Conservation (phyloP, 768 basidiomycete genomes). For the Russula abietina region DNA sequence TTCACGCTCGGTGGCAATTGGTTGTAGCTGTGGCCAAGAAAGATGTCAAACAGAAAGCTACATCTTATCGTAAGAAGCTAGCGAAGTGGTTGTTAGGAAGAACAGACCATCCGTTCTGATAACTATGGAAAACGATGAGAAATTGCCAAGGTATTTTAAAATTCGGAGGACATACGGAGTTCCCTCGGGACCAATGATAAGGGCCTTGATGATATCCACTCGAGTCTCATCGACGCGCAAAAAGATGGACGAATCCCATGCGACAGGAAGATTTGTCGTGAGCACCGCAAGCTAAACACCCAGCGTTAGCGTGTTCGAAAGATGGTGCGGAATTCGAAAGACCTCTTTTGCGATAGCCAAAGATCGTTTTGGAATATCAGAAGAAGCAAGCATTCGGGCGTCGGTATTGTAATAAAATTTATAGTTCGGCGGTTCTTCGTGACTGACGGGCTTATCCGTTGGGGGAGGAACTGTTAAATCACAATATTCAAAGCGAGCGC, state of each 20-base stretch:
- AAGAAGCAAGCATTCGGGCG: constrained; percentile 74
- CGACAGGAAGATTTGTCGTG: constrained; percentile 89
- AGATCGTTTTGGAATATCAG: constrained; percentile 85
- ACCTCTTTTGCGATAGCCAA: constrained; percentile 95
- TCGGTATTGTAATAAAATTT: constrained; percentile 81
- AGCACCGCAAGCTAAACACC: constrained; percentile 76
- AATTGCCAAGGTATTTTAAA: constrained; percentile 2
- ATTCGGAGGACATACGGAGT: constrained; percentile 54
- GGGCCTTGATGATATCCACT: constrained; percentile 87
- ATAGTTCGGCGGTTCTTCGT: constrained; percentile 61
- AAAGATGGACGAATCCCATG: constrained; percentile 93
- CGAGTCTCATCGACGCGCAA: constrained; percentile 87
- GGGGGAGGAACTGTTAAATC: constrained; percentile 56
- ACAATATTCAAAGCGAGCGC: constrained; percentile 85
- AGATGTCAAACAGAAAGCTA: constrained; percentile 84
- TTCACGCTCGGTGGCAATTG: constrained; percentile 74
- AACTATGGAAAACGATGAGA: constrained; percentile 39
- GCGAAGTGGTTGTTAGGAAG: neutral
- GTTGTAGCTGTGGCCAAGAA: constrained; percentile 86
- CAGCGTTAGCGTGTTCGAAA: neutral
- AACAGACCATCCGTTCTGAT: constrained; percentile 84
- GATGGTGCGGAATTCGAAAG: neutral
- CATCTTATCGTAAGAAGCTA: constrained; percentile 9
- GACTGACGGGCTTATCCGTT: constrained; percentile 33
- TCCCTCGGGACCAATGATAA: constrained; percentile 88